Evolutionary conservation across 1,284 basidiomycete species (phyloP).

Genomic region (Gymnopus androsaceus): DNA sequence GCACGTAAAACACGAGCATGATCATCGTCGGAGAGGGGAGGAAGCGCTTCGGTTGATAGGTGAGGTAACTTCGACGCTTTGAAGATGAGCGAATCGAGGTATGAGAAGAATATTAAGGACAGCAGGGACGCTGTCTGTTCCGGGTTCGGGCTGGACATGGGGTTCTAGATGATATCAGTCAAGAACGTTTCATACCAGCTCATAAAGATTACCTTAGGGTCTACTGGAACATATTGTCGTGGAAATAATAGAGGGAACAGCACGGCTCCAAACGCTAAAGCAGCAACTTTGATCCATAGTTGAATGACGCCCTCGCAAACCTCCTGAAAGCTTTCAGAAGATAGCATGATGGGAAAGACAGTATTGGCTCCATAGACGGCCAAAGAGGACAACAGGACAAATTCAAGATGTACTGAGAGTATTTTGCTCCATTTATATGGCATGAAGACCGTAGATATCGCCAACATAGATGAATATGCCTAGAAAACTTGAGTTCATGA

Average conservation of each 20-base stretch:
- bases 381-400: constrained; percentile 39
- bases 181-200: constrained; percentile 12
- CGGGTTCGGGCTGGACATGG: constrained; percentile 39
- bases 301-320: constrained; percentile 32
- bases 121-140: constrained; percentile 63
- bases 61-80: constrained; percentile 37
- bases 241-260: constrained; percentile 31
- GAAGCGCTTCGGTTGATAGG: constrained; percentile 26
- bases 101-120: constrained; percentile 59
- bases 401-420: constrained; percentile 30
- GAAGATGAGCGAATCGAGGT: constrained; percentile 55
- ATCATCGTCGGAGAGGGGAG: constrained; percentile 53
- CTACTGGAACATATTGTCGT: constrained; percentile 29
- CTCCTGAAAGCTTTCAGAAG: constrained; percentile 34
- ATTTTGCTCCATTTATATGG: not conserved
- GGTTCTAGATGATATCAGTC: constrained; percentile 28
- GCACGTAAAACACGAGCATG: constrained; percentile 25
- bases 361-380: constrained; percentile 62
- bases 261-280: constrained; percentile 24
- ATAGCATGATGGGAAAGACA: constrained; percentile 62
- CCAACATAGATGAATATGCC: not conserved
- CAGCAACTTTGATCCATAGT: constrained; percentile 26
- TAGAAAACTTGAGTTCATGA: not conserved
- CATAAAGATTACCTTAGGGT: constrained; percentile 29
- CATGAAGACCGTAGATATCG: not conserved